These are phyloP conservation scores for Musa troglodytarum DNA, from an alignment of 176 grass and related monocot genomes.

Conservation along the genomic window DNA sequence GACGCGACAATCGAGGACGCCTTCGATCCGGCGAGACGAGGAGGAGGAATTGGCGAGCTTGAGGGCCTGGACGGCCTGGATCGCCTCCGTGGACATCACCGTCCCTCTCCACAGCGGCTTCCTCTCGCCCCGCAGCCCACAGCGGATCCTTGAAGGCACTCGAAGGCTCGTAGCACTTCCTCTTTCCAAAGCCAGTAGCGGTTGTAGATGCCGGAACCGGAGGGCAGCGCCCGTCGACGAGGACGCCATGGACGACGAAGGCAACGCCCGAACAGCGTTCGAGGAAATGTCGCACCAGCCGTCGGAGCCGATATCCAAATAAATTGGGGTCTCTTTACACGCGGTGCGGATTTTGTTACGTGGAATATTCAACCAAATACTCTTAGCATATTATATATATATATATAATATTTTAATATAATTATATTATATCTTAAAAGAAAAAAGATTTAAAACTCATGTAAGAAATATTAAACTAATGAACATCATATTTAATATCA, in stretches of 20 bases:
- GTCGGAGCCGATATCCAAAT: neutral
- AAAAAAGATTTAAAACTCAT: no score
- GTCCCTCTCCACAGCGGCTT: conserved; percentile 19
- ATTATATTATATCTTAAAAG: no score
- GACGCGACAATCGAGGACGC: conserved; percentile 1
- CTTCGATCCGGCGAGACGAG: neutral
- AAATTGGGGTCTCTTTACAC: neutral
- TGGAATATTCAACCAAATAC: no score
- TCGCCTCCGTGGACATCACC: conserved; percentile 20
- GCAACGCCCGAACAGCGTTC: no score
- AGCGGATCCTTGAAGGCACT: neutral
- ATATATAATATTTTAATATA: no score
- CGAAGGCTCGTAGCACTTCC: neutral
- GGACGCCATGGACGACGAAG: neutral
- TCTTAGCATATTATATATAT: no score
- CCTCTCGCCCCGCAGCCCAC: conserved; percentile 17
- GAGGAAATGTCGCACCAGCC: neutral
- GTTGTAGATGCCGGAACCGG: neutral
- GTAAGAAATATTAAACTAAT: no score
- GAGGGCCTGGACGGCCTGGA: conserved; percentile 24
- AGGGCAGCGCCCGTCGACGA: neutral
- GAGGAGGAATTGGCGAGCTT: conserved; percentile 20
- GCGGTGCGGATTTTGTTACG: no score
- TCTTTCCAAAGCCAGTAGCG: neutral
- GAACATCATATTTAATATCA: no score